Evolutionary conservation across 768 basidiomycete genomes (phyloP), one percentile per base, ranked within the genome.

Genomic region (Termitomyces sp.): DNA sequence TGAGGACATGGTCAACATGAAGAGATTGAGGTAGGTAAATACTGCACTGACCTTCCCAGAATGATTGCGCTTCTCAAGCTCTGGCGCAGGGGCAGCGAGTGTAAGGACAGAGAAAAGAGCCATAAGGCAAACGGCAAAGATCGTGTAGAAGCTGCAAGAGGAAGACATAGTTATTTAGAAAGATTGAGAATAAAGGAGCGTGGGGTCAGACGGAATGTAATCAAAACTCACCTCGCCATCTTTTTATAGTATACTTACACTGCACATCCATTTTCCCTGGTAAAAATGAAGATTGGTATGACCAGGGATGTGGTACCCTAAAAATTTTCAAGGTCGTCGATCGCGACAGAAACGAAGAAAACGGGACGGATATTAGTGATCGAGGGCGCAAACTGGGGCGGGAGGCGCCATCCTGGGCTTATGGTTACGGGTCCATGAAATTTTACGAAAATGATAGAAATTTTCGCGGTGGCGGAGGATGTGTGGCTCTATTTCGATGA

Each of bases 41-140:
- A 44, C 23, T 3, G 9, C n/a, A 54, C 62, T 28, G 21, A 63
- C 62, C 51, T 57, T 63, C 40, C 62, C 62, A 28, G 53, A 40
- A 19, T 52, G 53, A 33, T 45, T 43, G 11, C 62, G 60, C 46
- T 56, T 59, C 50, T 48, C 41, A 17, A 63, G 35, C 35, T 8
- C 42, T 23, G 51, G 26, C 28, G 52, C 45, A 15, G 62, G 62
- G n/a, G 57, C 43, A 6, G 60, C 62, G 5, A 57, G n/a, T 41
- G 55, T 28, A 28, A 59, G 6, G 17, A 54, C 44, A 28, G 58
- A 57, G 53, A 61, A 59, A 37, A 58, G 42, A 14, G 50, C 42
- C 17, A 46, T 54, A 40, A 63, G 38, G 42, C 40, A 53, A 28
- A 55, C 47, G 43, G 21, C 35, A 28, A 61, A 55, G 55, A 62